These are phyloP conservation scores for Lotus japonicus DNA, from an alignment of 306 rosid species.

Conservation along the genomic window DNA sequence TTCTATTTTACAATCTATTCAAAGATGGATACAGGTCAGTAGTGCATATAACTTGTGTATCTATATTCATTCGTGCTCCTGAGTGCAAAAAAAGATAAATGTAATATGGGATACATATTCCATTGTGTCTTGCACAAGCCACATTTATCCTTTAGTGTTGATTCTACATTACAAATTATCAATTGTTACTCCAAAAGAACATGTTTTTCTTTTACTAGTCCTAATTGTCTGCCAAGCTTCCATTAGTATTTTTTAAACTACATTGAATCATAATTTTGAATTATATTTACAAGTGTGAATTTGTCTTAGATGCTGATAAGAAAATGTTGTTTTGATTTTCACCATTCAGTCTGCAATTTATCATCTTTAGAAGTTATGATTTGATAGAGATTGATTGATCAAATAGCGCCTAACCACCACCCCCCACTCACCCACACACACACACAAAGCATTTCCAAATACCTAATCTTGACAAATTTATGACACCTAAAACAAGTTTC, in stretches of 20 bases:
- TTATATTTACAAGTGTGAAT: neutral
- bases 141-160: neutral
- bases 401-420: neutral
- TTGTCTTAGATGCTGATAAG: neutral
- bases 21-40: conserved; percentile 90
- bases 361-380: neutral
- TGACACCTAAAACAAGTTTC: no score
- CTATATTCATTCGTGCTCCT: neutral
- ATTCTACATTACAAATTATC: no score
- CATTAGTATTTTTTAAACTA: neutral
- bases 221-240: no score
- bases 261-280: neutral
- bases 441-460: neutral
- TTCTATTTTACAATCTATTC: conserved; percentile 83
- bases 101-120: no score
- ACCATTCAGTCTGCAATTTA: neutral
- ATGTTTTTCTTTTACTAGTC: no score
- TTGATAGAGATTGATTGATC: neutral
- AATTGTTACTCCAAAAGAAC: no score
- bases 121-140: neutral
- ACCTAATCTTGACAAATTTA: neutral
- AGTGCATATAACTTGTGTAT: neutral
- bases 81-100: neutral
- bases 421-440: no score
- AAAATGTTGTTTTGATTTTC: neutral